These are phyloP conservation scores for Neurospora sp. DNA, from an alignment of 495 filamentous ascomycete genomes.

Conservation along the genomic window DNA sequence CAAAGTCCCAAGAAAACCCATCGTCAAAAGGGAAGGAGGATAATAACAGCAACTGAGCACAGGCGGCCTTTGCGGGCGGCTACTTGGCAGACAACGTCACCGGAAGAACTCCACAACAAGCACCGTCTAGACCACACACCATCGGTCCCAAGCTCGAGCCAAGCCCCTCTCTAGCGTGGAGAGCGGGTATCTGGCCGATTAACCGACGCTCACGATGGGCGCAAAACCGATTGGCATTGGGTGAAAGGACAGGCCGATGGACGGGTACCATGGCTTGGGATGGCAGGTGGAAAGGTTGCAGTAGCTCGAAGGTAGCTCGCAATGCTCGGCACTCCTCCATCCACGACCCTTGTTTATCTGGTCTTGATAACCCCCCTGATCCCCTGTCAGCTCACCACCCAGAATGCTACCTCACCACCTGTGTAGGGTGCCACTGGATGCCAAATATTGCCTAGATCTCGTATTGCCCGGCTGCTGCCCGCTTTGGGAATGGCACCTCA, in stretches of 20 bases:
- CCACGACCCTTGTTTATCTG: neutral
- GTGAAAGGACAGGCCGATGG: neutral
- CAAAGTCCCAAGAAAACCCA: neutral
- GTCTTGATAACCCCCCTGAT: neutral
- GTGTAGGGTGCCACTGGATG: neutral
- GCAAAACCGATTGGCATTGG: neutral
- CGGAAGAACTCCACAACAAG: neutral
- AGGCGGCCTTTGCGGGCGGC: neutral
- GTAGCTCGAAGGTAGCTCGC: neutral
- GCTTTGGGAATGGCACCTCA: neutral
- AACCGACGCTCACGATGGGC: neutral
- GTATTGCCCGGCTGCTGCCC: neutral
- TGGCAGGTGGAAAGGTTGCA: neutral
- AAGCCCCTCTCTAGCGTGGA: neutral
- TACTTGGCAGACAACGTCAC: neutral
- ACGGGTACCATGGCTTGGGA: neutral
- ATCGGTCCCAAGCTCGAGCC: neutral
- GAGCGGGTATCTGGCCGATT: neutral
- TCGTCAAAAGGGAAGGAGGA: neutral
- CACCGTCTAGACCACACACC: neutral
- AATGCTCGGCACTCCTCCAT: neutral
- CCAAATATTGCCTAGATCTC: neutral
- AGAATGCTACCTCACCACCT: neutral
- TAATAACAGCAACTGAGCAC: neutral
- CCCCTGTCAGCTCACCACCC: neutral